These are phyloP conservation scores for Phytophthora tubulina DNA, from an alignment of 352 stramenopile genomes.

Conservation along the genomic window DNA sequence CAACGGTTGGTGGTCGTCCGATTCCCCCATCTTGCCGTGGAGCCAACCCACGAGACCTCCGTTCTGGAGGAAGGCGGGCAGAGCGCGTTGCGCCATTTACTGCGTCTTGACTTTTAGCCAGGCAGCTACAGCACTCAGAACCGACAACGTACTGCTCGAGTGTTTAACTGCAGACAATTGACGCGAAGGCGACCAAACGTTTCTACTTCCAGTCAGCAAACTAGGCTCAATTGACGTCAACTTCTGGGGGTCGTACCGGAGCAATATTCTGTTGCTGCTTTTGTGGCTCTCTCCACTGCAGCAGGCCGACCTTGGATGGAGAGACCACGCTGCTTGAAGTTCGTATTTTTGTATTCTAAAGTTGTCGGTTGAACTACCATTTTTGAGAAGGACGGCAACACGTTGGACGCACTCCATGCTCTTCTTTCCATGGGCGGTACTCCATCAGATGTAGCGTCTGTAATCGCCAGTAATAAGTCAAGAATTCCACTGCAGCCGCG, in stretches of 20 bases:
- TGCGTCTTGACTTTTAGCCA: slow-evolving; percentile 60
- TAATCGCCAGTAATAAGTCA: slow-evolving; percentile 2
- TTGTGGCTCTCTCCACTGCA: slow-evolving; percentile 1
- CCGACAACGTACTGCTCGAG: slow-evolving; percentile 19
- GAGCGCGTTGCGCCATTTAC: slow-evolving; percentile 47
- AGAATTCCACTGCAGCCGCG: too few relatives aligned
- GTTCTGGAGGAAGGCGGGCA: slow-evolving; percentile 67
- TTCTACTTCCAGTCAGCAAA: neutral
- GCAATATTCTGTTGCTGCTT: neutral
- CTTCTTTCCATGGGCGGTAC: slow-evolving; percentile 12
- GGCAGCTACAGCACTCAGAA: slow-evolving; percentile 28
- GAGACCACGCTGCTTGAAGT: neutral
- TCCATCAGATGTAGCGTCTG: slow-evolving; percentile 10
- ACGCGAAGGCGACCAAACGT: slow-evolving; percentile 10
- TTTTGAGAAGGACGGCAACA: slow-evolving; percentile 14
- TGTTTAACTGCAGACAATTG: too few relatives aligned
- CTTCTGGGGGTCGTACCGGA: too few relatives aligned
- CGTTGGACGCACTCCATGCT: slow-evolving; percentile 26
- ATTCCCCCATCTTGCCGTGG: slow-evolving; percentile 52
- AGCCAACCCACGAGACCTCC: slow-evolving; percentile 73
- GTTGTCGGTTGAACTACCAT: slow-evolving; percentile 19
- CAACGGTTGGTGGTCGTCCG: slow-evolving; percentile 17
- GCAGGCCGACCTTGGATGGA: neutral
- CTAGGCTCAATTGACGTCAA: neutral
- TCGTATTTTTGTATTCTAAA: slow-evolving; percentile 19